Base-by-base conservation (phyloP, 305 asterid genomes). In the Rubia tinctorum region DNA sequence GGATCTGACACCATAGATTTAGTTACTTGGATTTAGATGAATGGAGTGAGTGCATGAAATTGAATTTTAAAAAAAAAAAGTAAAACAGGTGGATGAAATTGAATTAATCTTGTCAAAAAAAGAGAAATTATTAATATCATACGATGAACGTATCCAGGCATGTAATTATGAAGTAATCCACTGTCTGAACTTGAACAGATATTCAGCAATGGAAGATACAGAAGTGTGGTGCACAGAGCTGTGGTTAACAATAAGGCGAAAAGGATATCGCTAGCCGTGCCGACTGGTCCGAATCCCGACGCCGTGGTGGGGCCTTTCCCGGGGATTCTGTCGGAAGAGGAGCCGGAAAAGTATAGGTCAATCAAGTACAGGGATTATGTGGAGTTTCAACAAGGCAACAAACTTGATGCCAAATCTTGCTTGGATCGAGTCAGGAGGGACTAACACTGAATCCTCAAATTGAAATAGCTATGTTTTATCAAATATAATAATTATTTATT, bases 131-230 rank as follows among this genome's bases (percentile, higher is more conserved):
- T n/a, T n/a, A n/a, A n/a, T n/a, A n/a, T n/a, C n/a, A n/a, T n/a
- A n/a, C n/a, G n/a, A n/a, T n/a, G n/a, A n/a, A n/a, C n/a, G n/a
- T n/a, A n/a, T n/a, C n/a, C n/a, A n/a, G n/a, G n/a, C n/a, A n/a
- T n/a, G n/a, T 2, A 1, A 27, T 27, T 1, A 27, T 39, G 58
- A n/a, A n/a, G n/a, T n/a, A n/a, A n/a, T n/a, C n/a, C n/a, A n/a
- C n/a, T n/a, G n/a, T n/a, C n/a, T n/a, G n/a, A n/a, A n/a, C n/a
- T n/a, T n/a, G 30, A 43, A 59, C 72, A 82, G 88, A 73, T 84
- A 69, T 69, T 84, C 18, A 82, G 88, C 71, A 84, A 84, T 8
- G 88, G 88, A 45, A 84, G 78, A 61, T 82, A 77, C 71, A 82
- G 80, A 73, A 84, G 88, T 49, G 82, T 77, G 30, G 8, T 75